Evolutionary conservation across 257 asterid species (phyloP).

Genomic region (Schizonepeta tenuifolia): DNA sequence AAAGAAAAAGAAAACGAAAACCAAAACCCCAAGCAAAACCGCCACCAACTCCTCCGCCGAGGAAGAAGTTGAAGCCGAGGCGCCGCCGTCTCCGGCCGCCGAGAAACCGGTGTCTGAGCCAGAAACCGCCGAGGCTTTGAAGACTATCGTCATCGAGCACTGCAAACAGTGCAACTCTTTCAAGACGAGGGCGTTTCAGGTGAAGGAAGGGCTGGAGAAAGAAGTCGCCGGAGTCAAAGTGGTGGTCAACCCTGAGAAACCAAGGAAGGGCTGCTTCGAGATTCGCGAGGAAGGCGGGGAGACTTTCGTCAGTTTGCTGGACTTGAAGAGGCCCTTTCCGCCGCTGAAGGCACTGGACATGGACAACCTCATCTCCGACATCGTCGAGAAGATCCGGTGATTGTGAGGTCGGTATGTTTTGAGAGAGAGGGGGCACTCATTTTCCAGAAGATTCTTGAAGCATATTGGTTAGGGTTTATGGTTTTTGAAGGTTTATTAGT

Average conservation of each 20-base stretch:
- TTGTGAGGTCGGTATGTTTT: neutral
- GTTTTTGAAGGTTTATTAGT: neutral
- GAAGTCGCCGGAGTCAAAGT: constrained; percentile 57
- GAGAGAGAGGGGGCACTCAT: constrained; percentile 24
- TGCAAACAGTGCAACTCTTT: constrained; percentile 71
- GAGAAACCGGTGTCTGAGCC: neutral
- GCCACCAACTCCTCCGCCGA: neutral
- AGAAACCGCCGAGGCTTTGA: constrained; percentile 26
- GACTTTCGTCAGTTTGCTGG: constrained; percentile 62
- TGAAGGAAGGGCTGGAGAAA: constrained; percentile 64
- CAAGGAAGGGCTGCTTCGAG: constrained; percentile 88
- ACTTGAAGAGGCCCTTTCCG: constrained; percentile 74
- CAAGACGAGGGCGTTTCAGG: constrained; percentile 63
- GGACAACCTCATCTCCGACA: constrained; percentile 64
- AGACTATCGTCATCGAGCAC: constrained; percentile 63
- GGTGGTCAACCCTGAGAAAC: constrained; percentile 75
- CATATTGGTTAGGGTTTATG: neutral
- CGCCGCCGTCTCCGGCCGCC: constrained; percentile 1
- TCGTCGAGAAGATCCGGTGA: constrained; percentile 59
- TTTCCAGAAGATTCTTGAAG: constrained; percentile 21
- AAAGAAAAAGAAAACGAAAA: constrained; percentile 42
- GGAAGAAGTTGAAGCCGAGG: neutral
- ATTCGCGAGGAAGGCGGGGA: constrained; percentile 75
- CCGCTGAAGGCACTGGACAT: constrained; percentile 68
- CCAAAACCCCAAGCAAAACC: constrained; percentile 13